Evolutionary conservation across 225 moss, liverwort and hornwort species (phyloP).

Genomic region (Pseudoscleropodium purum): DNA sequence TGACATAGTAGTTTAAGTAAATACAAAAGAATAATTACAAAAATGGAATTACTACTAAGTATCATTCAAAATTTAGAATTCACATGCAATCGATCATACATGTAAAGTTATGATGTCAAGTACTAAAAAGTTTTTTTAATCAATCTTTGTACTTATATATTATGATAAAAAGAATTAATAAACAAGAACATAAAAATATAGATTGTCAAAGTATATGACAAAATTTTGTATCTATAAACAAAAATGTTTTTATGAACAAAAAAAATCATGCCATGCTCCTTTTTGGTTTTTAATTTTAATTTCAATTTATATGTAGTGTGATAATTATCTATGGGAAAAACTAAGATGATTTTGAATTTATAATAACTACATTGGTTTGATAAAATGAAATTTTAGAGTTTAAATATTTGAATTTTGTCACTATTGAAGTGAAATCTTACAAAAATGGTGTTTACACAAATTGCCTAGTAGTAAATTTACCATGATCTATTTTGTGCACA

Average conservation of each 20-base stretch:
- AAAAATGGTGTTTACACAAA: neutral
- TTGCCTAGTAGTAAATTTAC: no score
- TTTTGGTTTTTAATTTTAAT: neutral
- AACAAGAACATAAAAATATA: no score
- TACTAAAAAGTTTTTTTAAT: no score
- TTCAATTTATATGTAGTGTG: no score
- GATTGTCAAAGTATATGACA: neutral
- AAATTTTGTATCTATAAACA: neutral
- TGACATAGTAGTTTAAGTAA: neutral
- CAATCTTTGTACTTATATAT: no score
- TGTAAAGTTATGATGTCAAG: neutral
- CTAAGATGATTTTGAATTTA: no score
- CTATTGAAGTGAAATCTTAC: neutral
- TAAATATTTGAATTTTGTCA: neutral
- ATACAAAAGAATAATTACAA: neutral
- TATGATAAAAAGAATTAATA: neutral
- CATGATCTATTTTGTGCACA: neutral
- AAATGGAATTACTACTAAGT: neutral
- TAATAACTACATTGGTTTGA: neutral
- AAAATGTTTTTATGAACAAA: fast-evolving
- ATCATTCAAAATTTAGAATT: neutral
- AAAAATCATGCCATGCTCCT: fast-evolving
- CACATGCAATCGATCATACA: neutral
- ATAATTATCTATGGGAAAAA: no score
- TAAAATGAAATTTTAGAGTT: neutral